Base-by-base conservation (phyloP, 345 rosid genomes). In the Corymbia maculata region DNA sequence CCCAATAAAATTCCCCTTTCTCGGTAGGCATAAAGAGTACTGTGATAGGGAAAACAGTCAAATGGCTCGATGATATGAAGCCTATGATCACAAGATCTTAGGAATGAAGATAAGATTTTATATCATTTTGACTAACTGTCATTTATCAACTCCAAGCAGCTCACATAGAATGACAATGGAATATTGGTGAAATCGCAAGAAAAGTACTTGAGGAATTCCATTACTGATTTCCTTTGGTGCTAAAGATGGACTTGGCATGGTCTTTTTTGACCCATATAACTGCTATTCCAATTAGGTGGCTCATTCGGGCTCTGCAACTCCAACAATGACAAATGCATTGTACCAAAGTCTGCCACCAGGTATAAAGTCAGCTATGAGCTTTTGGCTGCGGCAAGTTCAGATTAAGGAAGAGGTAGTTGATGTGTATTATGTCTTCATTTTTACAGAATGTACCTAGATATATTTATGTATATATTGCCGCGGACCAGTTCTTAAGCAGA, bases 341-440 rank as follows among this genome's bases (percentile, higher is more conserved):
- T 97, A 98, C 94, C 99, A 97, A 92, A 98, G 97, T 79, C 92
- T 98, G 88, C 99, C 99, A 14, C 98, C 99, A 85, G 89, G 92
- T 85, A 92, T 96, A 86, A 98, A 97, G 92, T 93, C 99, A 86
- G 95, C 98, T 64, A 88, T 94, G 88, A 94, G 97, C 88, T 88
- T 93, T 88, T 94, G 91, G 91, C 88, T 96, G 91, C 95, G 88
- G 88, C 93, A 95, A n/a, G 94, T 93, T 86, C 96, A 94, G 87
- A 86, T 94, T 66, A 93, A 93, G 90, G 98, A 95, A 92, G 98
- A 98, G 99, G 99, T 97, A 89, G 59, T 28, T 85, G 10, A 19
- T 10, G 13, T 42, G 24, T 19, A 42, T 75, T 19, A 19, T 42
- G 28, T 75, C 9, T 36, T 75, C 49, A 44, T 42, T 36, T 75